Base-by-base conservation (phyloP, 169 alveolate species). In the Babesia bovis region DNA sequence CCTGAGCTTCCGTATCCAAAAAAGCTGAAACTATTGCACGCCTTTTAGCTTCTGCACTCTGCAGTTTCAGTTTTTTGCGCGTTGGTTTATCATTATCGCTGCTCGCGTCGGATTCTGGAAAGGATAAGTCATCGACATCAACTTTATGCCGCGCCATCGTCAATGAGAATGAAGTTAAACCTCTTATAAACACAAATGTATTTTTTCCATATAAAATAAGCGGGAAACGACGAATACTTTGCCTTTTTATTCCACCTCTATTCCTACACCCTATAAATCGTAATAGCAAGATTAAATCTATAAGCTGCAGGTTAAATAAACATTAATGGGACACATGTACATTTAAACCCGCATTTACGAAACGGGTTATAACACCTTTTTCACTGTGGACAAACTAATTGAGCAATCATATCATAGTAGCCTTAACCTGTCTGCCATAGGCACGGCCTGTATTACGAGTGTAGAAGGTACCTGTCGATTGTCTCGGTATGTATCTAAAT, bases 1-100 rank as follows among this genome's bases (percentile, higher is more conserved):
- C 95, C 66, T 89, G 91, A 26, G 95, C 95, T 65, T 91, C 95
- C 17, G 94, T 91, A 82, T 91, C 95, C 38, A 91, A 55, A 51
- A 90, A 91, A 33, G 94, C 94, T 19, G 93, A 88, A 13, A 88
- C 77, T 45, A 55, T 66, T 6, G 71, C 59, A 9, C 76, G 70
- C 51, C 38, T 77, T 45, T 72, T 83, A 41, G 78, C 78, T 30
- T 82, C 57, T 30, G 85, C 25, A 53, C 47, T 45, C n/a, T 32
- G 79, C 23, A 26, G 21, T 57, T 77, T 77, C 44, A 66, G 52
- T 19, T 77, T 77, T 45, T 66, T 77, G 45, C 60, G 59, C 45
- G 21, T 26, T 21, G 73, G 73, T 12, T 47, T 58, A n/a, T 63
- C 63, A 30, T 63, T 60, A 0, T 44, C 73, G 52, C 60, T 30